Evolutionary conservation across 2,329 filamentous ascomycete genomes (phyloP), one percentile per base, ranked within the genome.

Genomic region (Lecanosticta acicola): DNA sequence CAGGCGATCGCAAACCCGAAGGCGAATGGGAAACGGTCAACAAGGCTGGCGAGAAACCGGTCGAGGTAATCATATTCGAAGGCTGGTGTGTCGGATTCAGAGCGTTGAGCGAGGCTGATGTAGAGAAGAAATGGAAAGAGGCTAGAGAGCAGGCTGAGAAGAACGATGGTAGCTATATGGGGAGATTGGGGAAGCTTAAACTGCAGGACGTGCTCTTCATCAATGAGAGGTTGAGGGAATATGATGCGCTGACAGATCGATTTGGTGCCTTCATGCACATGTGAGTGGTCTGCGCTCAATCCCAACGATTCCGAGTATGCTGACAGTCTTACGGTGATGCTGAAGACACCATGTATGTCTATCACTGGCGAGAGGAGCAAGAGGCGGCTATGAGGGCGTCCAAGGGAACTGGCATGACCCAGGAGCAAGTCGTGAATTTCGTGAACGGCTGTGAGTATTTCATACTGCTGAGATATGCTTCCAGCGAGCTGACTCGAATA

Each of bases 51-150:
- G 67, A 77, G 18, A 39, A 43, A 43, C 43, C 49, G 16, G 68
- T 79, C 1, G 73, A 77, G 41, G 79, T 91, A 4, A 76, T 95
- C 17, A 79, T 95, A 41, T 82, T 95, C 53, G 89, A 96, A 66
- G 89, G 90, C 14, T 95, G 89, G 90, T 93, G 85, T 65, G 81
- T 94, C 10, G 90, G 88, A 2, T 95, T 95, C 68, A 80, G 82
- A 4, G 67, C 84, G 0, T 66, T 90, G 10, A 58, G 69, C n/a
- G 72, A 76, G 3, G 64, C 79, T 3, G 72, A 74, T 20, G 64
- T 80, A 3, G 74, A 74, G 56, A 70, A 72, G 61, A 77, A 74
- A 50, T 79, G 78, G 65, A 67, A 71, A 42, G 68, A 68, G 21
- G 76, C 76, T 2, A 63, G 65, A 40, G 55, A 75, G 63, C 65